A percentile compares a stretch with the other conserved stretches of the same genome.
phyloP scores from a whole-genome alignment of 2,329 filamentous ascomycete species.

The Aspergillus fijiensis region DNA sequence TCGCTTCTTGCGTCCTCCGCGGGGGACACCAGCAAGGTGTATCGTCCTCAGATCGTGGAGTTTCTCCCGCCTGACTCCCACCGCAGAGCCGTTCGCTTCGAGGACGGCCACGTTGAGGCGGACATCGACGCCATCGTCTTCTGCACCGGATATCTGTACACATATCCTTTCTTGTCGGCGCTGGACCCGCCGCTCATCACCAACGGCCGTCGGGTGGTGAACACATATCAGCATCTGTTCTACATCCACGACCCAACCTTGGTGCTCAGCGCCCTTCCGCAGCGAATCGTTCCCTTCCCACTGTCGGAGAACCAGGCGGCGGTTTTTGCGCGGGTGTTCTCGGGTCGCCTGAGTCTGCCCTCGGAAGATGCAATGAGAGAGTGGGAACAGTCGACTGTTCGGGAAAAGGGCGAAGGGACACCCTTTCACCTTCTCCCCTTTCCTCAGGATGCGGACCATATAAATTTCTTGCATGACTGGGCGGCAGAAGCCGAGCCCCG shows the following conservation, averaged over 20 bases:
- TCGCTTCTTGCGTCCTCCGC: constrained; percentile 43
- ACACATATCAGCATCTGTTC: constrained; percentile 78
- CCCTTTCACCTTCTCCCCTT: constrained; percentile 57
- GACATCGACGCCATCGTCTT: constrained; percentile 77
- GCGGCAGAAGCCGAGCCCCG: constrained; percentile 35
- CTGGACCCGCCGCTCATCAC: constrained; percentile 60
- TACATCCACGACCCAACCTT: constrained; percentile 73
- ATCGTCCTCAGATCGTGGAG: constrained; percentile 53
- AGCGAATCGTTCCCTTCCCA: constrained; percentile 86
- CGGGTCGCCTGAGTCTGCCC: constrained; percentile 67
- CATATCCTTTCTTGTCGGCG: constrained; percentile 67
- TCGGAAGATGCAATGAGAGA: constrained; percentile 60
- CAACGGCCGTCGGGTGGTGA: constrained; percentile 67
- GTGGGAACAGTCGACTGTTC: constrained; percentile 59
- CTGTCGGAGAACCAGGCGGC: constrained; percentile 76
- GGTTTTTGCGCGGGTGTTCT: constrained; percentile 73
- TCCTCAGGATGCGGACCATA: constrained; percentile 47
- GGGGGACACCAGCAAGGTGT: constrained; percentile 54
- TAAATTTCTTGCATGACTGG: constrained; percentile 48
- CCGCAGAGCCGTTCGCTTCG: constrained; percentile 64
- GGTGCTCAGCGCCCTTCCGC: constrained; percentile 71
- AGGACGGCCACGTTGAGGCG: constrained; percentile 62
- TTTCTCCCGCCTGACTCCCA: constrained; percentile 54
- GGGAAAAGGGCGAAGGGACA: constrained; percentile 48
- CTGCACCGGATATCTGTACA: constrained; percentile 87